A percentile compares a stretch with the other conserved stretches of the same genome.
Evolutionary conservation across 2,329 filamentous ascomycete species (phyloP).

Genomic region (Neopestalotiopsis clavispora): DNA sequence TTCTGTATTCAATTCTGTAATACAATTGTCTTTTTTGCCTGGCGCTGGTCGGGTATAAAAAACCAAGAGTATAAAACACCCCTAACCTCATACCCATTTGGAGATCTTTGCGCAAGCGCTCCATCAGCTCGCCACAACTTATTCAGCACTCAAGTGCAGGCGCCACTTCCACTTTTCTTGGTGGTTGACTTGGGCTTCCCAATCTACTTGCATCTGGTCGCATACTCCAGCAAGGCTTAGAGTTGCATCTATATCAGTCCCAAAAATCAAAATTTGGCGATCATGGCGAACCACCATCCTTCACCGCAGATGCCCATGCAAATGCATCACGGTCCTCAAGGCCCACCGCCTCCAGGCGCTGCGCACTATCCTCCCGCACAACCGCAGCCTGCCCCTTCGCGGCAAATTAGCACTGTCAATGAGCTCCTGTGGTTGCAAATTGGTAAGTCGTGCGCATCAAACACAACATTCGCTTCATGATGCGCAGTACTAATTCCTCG

Average conservation of each 20-base stretch:
- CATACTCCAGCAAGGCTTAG: constrained; percentile 19
- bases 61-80: neutral
- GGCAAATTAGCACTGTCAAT: constrained; percentile 79
- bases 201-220: constrained; percentile 13
- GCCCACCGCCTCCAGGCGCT: constrained; percentile 62
- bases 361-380: constrained; percentile 49
- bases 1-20: neutral
- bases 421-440: constrained; percentile 92
- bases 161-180: neutral
- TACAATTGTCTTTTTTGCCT: neutral
- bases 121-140: neutral
- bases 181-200: neutral
- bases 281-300: constrained; percentile 79
- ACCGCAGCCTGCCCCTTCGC: constrained; percentile 60
- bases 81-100: neutral
- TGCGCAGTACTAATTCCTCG: constrained; percentile 17
- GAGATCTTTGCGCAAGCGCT: neutral
- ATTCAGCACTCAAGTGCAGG: neutral
- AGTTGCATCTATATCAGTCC: constrained; percentile 20
- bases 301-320: constrained; percentile 80
- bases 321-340: constrained; percentile 68
- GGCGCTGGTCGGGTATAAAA: neutral
- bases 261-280: constrained; percentile 27
- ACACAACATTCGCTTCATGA: neutral
- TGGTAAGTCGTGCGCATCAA: constrained; percentile 61